Conservation (phyloP, 345 rosid genomes). For the Viola odorata region DNA sequence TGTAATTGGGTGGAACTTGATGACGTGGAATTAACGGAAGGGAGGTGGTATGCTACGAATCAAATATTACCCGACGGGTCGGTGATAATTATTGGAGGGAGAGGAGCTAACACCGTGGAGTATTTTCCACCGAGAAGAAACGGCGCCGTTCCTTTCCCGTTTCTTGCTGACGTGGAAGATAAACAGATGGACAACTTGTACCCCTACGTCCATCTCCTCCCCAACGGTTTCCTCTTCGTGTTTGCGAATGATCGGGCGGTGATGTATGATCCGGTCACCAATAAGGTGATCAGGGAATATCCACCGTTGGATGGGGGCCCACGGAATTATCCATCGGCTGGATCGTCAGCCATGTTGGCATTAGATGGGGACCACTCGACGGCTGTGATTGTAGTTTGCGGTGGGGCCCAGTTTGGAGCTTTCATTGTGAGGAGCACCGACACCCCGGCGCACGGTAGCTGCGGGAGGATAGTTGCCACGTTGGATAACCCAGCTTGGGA, state of each 20-base stretch:
- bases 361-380: conserved; percentile 35
- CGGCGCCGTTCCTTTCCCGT: conserved; percentile 62
- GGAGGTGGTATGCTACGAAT: conserved; percentile 81
- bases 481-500: conserved; percentile 20
- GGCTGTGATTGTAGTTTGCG: conserved; percentile 64
- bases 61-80: conserved; percentile 77
- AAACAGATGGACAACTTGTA: conserved; percentile 84
- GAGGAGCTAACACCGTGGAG: conserved; percentile 43
- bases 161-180: conserved; percentile 60
- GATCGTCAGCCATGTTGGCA: conserved; percentile 72
- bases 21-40: conserved; percentile 14
- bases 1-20: conserved; percentile 28
- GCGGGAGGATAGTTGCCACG: conserved; percentile 24
- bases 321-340: conserved; percentile 78
- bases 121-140: conserved; percentile 25
- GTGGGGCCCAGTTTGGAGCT: conserved; percentile 77
- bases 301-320: conserved; percentile 80
- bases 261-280: conserved; percentile 46
- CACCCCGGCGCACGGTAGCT: conserved; percentile 23
- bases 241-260: conserved; percentile 79
- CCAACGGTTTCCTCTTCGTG: conserved; percentile 69
- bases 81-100: conserved; percentile 63
- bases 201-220: conserved; percentile 87
- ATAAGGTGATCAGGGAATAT: conserved; percentile 41
- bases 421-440: conserved; percentile 39